These are phyloP conservation scores for Amaranthus palmeri DNA, from an alignment of 148 eudicot genomes.

Conservation along the genomic window DNA sequence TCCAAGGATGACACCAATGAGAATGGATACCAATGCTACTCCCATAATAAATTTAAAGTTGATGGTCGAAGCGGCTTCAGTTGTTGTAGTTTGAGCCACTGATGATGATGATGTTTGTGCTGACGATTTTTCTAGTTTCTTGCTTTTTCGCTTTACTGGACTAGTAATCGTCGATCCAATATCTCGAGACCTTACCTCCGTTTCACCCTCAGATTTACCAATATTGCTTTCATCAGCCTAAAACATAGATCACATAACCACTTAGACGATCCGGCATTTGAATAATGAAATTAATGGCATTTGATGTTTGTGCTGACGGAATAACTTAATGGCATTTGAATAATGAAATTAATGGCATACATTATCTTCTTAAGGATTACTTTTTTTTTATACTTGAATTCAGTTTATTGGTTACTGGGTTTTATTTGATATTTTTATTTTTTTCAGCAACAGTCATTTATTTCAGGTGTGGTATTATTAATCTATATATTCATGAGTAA, in stretches of 20 bases:
- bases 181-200: constrained; percentile 67
- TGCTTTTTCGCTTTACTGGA: constrained; percentile 64
- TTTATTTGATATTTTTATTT: no score
- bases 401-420: no score
- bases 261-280: no score
- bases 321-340: no score
- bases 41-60: constrained; percentile 62
- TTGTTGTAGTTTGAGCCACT: constrained; percentile 31
- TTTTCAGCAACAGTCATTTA: no score
- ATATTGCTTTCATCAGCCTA: constrained; percentile 39
- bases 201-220: constrained; percentile 28
- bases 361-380: no score
- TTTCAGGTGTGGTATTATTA: no score
- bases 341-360: no score
- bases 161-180: constrained; percentile 42
- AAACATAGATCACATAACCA: not conserved
- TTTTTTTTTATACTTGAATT: no score
- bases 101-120: constrained; percentile 37
- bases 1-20: constrained; percentile 79
- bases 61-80: constrained; percentile 38
- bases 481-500: no score
- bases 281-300: no score
- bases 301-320: no score
- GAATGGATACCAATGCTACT: constrained; percentile 72
- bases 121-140: constrained; percentile 51